Conservation (phyloP, 202 grass and related monocot genomes). For the Cymbopogon flexuosus region DNA sequence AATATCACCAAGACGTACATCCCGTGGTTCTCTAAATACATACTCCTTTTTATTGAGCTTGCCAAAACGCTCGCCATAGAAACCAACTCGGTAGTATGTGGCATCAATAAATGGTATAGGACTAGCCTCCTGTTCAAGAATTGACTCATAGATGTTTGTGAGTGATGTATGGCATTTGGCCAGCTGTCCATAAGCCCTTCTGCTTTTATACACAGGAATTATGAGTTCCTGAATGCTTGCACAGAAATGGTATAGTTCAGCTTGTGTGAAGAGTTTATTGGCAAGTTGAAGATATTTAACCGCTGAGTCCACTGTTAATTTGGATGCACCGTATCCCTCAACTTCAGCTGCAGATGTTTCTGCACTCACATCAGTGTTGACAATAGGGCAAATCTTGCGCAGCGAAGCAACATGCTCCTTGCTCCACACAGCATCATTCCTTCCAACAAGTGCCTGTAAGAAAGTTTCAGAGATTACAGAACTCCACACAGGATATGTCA, state of each 20-base stretch:
- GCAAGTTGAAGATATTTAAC: constrained; percentile 99
- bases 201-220: constrained; percentile 95
- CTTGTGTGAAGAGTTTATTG: constrained; percentile 85
- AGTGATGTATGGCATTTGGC: constrained; percentile 97
- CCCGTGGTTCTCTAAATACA: constrained; percentile 78
- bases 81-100: constrained; percentile 93
- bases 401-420: constrained; percentile 79
- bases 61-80: constrained; percentile 86
- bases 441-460: constrained; percentile 90
- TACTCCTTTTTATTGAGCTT: constrained; percentile 88
- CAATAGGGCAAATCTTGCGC: constrained; percentile 81
- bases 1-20: constrained; percentile 95
- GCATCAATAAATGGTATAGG: constrained; percentile 97
- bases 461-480: constrained; percentile 25
- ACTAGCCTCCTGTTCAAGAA: constrained; percentile 96
- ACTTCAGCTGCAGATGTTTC: constrained; percentile 93
- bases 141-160: constrained; percentile 81
- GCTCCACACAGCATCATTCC: constrained; percentile 94
- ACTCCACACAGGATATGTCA: constrained; percentile 19
- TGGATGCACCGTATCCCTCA: constrained; percentile 97
- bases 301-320: constrained; percentile 87
- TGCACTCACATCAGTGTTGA: constrained; percentile 65
- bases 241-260: constrained; percentile 93
- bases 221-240: constrained; percentile 95
- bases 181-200: constrained; percentile 81